Conservation (phyloP, 495 filamentous ascomycete genomes). For the Usnea hakonensis region DNA sequence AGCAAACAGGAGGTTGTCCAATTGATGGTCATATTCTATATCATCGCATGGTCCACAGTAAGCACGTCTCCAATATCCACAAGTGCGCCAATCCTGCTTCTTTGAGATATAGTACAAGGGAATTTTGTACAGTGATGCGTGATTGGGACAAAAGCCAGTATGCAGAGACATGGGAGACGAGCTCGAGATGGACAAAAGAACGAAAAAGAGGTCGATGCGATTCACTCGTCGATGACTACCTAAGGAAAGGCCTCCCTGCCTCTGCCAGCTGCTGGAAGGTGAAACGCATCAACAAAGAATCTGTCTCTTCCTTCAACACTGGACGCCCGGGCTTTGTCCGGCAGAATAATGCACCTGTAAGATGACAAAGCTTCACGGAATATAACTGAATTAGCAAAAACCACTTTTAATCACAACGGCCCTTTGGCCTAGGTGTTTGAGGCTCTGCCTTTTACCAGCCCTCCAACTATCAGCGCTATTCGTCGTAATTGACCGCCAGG, state of each 20-base stretch:
- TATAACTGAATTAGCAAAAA: not conserved
- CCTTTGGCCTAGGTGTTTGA: not conserved
- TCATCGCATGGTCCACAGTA: not conserved
- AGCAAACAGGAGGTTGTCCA: not conserved
- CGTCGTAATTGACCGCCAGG: slow-evolving; percentile 1
- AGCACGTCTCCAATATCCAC: not conserved
- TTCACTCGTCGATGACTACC: not conserved
- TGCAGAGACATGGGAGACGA: not conserved
- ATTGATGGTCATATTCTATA: not conserved
- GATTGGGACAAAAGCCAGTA: not conserved
- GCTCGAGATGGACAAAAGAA: not conserved
- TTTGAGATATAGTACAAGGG: not conserved
- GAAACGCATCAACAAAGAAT: not conserved
- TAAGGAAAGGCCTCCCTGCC: not conserved
- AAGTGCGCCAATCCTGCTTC: not conserved
- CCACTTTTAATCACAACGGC: not conserved
- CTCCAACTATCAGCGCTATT: not conserved
- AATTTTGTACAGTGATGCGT: not conserved
- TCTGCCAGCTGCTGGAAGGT: not conserved
- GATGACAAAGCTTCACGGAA: not conserved
- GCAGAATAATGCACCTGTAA: not conserved
- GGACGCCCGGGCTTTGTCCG: not conserved
- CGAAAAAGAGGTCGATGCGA: not conserved
- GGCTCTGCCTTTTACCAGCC: not conserved
- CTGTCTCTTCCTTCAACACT: not conserved